phyloP scores from a whole-genome alignment of 371 early-diverging fungal genomes.

The Entomophthora muscae region DNA sequence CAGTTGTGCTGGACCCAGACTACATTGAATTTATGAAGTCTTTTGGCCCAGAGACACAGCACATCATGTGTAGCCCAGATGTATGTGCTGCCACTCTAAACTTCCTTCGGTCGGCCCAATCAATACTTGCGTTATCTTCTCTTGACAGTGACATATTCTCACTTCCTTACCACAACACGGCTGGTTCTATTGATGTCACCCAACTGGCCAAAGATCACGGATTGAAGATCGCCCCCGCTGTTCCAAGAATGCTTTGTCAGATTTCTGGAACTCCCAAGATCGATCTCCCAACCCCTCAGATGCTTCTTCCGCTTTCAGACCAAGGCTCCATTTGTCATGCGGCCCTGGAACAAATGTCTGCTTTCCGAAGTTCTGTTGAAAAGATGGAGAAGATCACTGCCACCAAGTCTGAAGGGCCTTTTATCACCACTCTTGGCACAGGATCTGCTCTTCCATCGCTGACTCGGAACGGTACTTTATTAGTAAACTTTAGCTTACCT shows the following conservation, averaged over 20 bases:
- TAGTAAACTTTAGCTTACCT: not conserved
- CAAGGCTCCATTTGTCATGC: constrained; percentile 13
- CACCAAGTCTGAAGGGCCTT: constrained; percentile 28
- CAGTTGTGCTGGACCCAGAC: constrained; percentile 38
- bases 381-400: constrained; percentile 10
- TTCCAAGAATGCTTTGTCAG: not conserved
- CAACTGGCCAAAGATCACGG: not conserved
- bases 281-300: not conserved
- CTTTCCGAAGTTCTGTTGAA: constrained; percentile 15
- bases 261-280: not conserved
- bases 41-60: constrained; percentile 51
- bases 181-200: constrained; percentile 13
- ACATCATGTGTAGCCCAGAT: constrained; percentile 36
- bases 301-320: constrained; percentile 9
- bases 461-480: constrained; percentile 76
- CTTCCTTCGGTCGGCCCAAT: constrained; percentile 30
- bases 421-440: constrained; percentile 75
- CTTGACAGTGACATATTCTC: constrained; percentile 40
- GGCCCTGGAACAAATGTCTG: constrained; percentile 17
- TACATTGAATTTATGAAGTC: constrained; percentile 57
- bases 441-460: constrained; percentile 93
- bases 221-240: not conserved
- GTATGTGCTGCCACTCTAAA: constrained; percentile 35
- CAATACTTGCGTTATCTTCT: constrained; percentile 33
- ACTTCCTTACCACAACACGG: constrained; percentile 34